phyloP scores from a whole-genome alignment of 2,329 filamentous ascomycete species.

The Lachnum nothofagi region DNA sequence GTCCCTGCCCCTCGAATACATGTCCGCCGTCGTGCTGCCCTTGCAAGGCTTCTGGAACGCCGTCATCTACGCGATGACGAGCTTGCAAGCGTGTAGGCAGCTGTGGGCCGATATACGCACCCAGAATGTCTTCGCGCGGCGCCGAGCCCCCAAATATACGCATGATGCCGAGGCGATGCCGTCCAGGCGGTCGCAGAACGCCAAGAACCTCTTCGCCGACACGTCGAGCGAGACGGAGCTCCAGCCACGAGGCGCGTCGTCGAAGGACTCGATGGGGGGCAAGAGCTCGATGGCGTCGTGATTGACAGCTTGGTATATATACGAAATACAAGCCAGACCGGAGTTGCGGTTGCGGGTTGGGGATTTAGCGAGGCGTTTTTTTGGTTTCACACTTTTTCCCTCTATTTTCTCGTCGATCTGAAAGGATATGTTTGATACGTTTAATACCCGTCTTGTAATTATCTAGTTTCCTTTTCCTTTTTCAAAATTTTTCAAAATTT shows the following conservation, averaged over 20 bases:
- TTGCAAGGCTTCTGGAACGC: conserved; percentile 84
- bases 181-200: not conserved
- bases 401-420: too few relatives aligned
- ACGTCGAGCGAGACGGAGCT: not conserved
- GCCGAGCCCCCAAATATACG: not conserved
- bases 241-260: not conserved
- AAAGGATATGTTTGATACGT: too few relatives aligned
- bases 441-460: too few relatives aligned
- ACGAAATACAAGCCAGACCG: too few relatives aligned
- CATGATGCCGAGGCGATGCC: not conserved
- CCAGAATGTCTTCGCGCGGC: not conserved
- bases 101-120: conserved; percentile 27
- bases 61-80: conserved; percentile 68
- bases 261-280: too few relatives aligned
- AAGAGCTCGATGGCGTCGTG: too few relatives aligned
- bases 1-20: conserved; percentile 59
- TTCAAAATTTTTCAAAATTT: too few relatives aligned
- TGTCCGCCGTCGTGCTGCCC: conserved; percentile 69
- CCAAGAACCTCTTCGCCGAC: not conserved
- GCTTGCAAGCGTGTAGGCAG: conserved; percentile 56
- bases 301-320: too few relatives aligned
- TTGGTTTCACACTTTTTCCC: too few relatives aligned
- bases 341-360: too few relatives aligned
- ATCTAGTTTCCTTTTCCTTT: too few relatives aligned
- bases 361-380: too few relatives aligned